Evolutionary conservation across 345 rosid genomes (phyloP), one percentile per base, ranked within the genome.

Genomic region (Heritiera littoralis): DNA sequence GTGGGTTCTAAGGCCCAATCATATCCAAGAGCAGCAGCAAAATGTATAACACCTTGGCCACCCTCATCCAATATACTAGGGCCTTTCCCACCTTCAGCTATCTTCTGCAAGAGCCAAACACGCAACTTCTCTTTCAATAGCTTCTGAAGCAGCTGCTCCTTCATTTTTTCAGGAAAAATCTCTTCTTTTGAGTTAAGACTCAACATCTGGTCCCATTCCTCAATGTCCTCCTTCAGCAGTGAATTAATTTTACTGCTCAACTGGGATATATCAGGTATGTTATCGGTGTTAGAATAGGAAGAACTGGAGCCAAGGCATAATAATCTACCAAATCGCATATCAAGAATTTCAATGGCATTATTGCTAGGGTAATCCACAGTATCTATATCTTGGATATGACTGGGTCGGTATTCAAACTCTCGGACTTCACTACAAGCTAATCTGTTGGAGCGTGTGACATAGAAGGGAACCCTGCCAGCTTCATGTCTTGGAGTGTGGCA

Each of bases 1-100:
- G 92, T 94, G 23, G 98, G 98, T 78, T 91, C 92, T 56, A 94
- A 83, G 76, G 97, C 99, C 99, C 99, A 96, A 79, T 94, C 94
- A 88, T 90, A 94, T 60, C 97, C 98, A 78, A 96, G 92, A 74
- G 97, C 93, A 82, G 99, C 97, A 63, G 99, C 97, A 86, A 94
- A 90, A 81, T 96, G 98, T 79, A 94, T 79, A 72, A 96, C 91
- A 46, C 99, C 99, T 85, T 89, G 99, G 32, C 99, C 99, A 82
- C 78, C 94, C 78, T 90, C 90, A 81, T 94, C 98, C 74, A 94
- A 85, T 51, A 96, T 81, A 73, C 86, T 86, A 15, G 99, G 90
- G 83, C 98, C 98, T 85, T 96, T 96, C 41, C 99, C 97, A 61
- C 92, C 93, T 81, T 91, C 97, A 82, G 87, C 86, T 77, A 81